Evolutionary conservation across 495 filamentous ascomycete genomes (phyloP).

Genomic region (Penicillium malachiteum): DNA sequence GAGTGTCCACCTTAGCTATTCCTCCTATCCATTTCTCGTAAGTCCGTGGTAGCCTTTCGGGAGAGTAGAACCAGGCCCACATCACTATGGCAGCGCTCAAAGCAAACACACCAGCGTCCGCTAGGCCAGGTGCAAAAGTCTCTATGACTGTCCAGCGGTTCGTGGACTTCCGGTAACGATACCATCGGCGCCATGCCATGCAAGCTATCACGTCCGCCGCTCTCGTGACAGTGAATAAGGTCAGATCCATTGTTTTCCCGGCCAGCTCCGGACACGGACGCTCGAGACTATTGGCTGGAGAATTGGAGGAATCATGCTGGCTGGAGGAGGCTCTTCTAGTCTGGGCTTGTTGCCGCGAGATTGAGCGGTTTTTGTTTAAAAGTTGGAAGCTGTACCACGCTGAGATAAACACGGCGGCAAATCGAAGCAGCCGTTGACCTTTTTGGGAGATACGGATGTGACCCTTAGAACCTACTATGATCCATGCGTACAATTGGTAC

Average conservation of each 20-base stretch:
- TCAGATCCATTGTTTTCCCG: slow-evolving; percentile 83
- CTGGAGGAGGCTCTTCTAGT: slow-evolving; percentile 3
- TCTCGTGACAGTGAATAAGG: slow-evolving; percentile 73
- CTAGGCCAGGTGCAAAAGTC: slow-evolving; percentile 47
- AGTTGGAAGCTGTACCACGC: slow-evolving; percentile 49
- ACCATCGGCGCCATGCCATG: slow-evolving; percentile 59
- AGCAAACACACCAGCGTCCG: slow-evolving; percentile 75
- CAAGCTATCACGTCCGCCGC: slow-evolving; percentile 72
- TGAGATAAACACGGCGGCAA: slow-evolving; percentile 43
- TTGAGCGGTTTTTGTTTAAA: slow-evolving; percentile 40
- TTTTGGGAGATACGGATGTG: slow-evolving; percentile 15
- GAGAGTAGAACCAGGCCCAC: slow-evolving; percentile 86
- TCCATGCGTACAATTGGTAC: slow-evolving; percentile 31
- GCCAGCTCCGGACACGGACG: slow-evolving; percentile 44
- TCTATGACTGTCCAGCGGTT: slow-evolving; percentile 55
- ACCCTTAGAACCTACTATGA: slow-evolving; percentile 16
- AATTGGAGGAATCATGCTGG: slow-evolving; percentile 38
- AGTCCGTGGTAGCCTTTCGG: slow-evolving; percentile 63
- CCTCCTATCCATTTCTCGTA: slow-evolving; percentile 87
- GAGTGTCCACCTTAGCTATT: slow-evolving; percentile 74
- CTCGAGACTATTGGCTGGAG: slow-evolving; percentile 22
- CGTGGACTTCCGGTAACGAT: slow-evolving; percentile 24
- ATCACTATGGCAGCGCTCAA: slow-evolving; percentile 77
- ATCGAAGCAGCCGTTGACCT: slow-evolving; percentile 34
- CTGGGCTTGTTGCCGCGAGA: slow-evolving; percentile 13